Evolutionary conservation across 306 rosid genomes (phyloP), one percentile per base, ranked within the genome.

Genomic region (Sesbania bispinosa): DNA sequence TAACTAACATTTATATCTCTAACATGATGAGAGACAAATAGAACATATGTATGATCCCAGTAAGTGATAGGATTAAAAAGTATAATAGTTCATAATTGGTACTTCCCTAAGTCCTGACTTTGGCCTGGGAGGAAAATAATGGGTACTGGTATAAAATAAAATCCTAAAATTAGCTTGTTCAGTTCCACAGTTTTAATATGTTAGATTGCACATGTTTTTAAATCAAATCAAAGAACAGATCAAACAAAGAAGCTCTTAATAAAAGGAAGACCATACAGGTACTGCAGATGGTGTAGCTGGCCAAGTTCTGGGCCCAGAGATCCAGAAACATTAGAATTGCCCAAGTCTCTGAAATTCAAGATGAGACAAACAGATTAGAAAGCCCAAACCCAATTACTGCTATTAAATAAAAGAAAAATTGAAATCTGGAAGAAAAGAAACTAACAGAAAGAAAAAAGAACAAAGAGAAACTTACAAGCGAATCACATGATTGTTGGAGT

Each of bases 281-380:
- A 91, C 27, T 91, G 92, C 6, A 95, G 87, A 78, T 95, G 88
- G 48, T 85, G 82, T 58, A 95, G 84, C 75, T 88, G 82, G 62
- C 93, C 93, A 76, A 91, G 83, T 69, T 95, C 99, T 39, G 97
- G 74, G 79, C 97, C 97, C 75, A 95, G 67, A 74, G 82, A 82
- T 62, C 99, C 99, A 71, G 99, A 88, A 81, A 95, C 46, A 62
- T 86, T 89, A 54, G 96, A 76, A 80, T 89, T 91, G 6, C 99
- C 99, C 88, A 94, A 83, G 81, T 94, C 99, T 80, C 97, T 94
- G 89, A 86, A 86, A 83, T 57, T 59, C 35, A 84, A 60, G 35
- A 60, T 54, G 8, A 64, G 9, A 68, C 46, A 67, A 51, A 9
- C n/a, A 26, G n/a, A 58, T 71, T 60, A 62, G 21, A 59, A 62